Percentiles rank a stretch among this genome's conserved stretches.
phyloP scores from a whole-genome alignment of 352 stramenopile species.

The Salisapilia sapeloensis region DNA sequence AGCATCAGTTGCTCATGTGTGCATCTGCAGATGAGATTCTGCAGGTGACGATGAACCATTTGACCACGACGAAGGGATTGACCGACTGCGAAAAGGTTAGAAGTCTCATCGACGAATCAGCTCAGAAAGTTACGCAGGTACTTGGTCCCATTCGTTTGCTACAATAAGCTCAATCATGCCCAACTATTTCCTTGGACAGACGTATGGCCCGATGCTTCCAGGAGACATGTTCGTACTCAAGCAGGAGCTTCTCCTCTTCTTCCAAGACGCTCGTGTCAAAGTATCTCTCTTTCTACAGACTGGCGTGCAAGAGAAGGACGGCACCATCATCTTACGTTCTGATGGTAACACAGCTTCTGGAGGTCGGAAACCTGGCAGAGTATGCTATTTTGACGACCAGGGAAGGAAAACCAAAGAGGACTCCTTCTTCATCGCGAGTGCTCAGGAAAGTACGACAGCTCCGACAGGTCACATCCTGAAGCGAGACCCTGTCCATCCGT shows the following conservation, averaged over 20 bases:
- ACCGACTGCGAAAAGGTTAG: slow-evolving; percentile 49
- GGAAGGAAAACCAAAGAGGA: slow-evolving; percentile 45
- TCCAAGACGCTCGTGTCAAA: slow-evolving; percentile 83
- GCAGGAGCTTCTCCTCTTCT: slow-evolving; percentile 79
- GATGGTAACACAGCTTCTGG: slow-evolving; percentile 57
- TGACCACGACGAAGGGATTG: slow-evolving; percentile 56
- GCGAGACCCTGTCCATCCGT: slow-evolving; percentile 29
- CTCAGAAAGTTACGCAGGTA: slow-evolving; percentile 50
- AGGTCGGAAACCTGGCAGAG: slow-evolving; percentile 39
- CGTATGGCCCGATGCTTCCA: slow-evolving; percentile 40
- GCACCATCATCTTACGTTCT: slow-evolving; percentile 58
- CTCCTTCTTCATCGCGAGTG: slow-evolving; percentile 36
- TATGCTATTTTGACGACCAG: slow-evolving; percentile 53
- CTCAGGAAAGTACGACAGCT: slow-evolving; percentile 24
- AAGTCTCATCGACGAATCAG: slow-evolving; percentile 55
- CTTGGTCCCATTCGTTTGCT: not conserved
- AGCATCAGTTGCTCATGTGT: slow-evolving; percentile 80
- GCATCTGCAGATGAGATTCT: slow-evolving; percentile 73
- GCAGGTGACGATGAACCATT: slow-evolving; percentile 79
- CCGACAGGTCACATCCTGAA: slow-evolving; percentile 36
- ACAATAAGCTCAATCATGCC: not conserved
- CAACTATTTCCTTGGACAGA: slow-evolving; percentile 4
- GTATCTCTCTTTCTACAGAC: slow-evolving; percentile 85
- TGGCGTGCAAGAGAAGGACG: slow-evolving; percentile 69
- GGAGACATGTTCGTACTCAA: slow-evolving; percentile 73